Evolutionary conservation across 2,329 filamentous ascomycete species (phyloP).

Genomic region (Diaporthe sp.): DNA sequence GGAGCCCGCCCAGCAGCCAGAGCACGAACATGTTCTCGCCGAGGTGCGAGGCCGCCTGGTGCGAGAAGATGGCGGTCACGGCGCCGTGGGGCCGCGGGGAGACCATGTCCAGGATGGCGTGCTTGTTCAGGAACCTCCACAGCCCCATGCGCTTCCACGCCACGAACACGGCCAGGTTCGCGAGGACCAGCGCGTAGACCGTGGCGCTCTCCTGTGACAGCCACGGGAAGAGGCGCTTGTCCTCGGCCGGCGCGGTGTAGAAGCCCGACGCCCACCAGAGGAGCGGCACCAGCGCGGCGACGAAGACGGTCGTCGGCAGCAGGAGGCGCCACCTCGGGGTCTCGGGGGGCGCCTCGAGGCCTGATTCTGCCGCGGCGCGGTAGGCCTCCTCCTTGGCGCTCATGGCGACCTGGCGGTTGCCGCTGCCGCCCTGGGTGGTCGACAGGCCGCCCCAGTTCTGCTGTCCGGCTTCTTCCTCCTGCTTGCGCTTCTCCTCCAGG

Average conservation of each 20-base stretch:
- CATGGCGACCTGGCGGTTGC: conserved; percentile 43
- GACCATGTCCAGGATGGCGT: conserved; percentile 74
- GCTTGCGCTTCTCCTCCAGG: conserved; percentile 54
- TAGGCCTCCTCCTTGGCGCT: conserved; percentile 57
- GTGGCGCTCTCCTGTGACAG: conserved; percentile 74
- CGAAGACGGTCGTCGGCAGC: conserved; percentile 65
- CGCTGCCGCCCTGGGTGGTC: conserved; percentile 41
- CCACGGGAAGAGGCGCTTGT: conserved; percentile 68
- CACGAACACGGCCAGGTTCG: conserved; percentile 69
- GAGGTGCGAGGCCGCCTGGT: conserved; percentile 73
- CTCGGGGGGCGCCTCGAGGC: conserved; percentile 64
- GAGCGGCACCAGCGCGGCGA: conserved; percentile 57
- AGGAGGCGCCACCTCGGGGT: conserved; percentile 67
- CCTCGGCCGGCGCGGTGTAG: conserved; percentile 63
- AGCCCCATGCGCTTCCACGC: conserved; percentile 74
- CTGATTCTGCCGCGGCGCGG: conserved; percentile 60
- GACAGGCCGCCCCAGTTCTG: conserved; percentile 57
- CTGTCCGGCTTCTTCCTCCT: conserved; percentile 56
- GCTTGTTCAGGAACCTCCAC: conserved; percentile 76
- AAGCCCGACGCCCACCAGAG: conserved; percentile 50
- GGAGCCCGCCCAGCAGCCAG: conserved; percentile 73
- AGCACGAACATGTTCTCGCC: conserved; percentile 74
- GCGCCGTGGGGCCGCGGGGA: conserved; percentile 73
- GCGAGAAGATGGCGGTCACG: conserved; percentile 77
- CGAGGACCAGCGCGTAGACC: conserved; percentile 69